Conservation (phyloP, 1,139 yeast species). For the Geotrichum klebahnii region DNA sequence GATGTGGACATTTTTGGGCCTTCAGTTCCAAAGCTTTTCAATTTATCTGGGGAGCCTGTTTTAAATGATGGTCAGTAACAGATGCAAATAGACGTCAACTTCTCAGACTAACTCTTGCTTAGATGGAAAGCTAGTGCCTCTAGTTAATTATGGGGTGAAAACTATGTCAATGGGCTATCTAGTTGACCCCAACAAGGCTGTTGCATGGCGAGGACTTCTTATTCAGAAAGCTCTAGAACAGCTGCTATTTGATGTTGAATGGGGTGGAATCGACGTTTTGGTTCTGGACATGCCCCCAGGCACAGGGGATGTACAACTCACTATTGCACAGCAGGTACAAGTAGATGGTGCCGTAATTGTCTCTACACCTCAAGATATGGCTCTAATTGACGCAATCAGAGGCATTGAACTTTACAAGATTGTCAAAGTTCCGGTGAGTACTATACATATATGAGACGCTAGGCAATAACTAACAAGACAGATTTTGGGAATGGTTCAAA, state of each 20-base stretch:
- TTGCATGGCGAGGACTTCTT: slow-evolving; percentile 85
- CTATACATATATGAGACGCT: not conserved
- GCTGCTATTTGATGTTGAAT: slow-evolving; percentile 70
- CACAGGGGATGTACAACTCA: slow-evolving; percentile 82
- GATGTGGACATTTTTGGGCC: slow-evolving; percentile 89
- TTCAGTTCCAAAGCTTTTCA: slow-evolving; percentile 66
- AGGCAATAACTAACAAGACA: slow-evolving; percentile 5
- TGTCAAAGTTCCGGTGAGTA: slow-evolving; percentile 57
- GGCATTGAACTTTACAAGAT: slow-evolving; percentile 77
- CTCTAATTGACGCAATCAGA: slow-evolving; percentile 73
- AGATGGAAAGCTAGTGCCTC: slow-evolving; percentile 59
- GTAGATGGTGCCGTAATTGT: slow-evolving; percentile 80
- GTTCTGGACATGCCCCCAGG: slow-evolving; percentile 90
- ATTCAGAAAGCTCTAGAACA: slow-evolving; percentile 87
- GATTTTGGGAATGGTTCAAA: slow-evolving; percentile 70
- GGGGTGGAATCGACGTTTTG: slow-evolving; percentile 65
- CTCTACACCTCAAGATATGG: slow-evolving; percentile 84
- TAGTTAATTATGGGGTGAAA: slow-evolving; percentile 71
- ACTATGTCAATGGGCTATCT: slow-evolving; percentile 90
- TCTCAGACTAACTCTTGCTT: slow-evolving; percentile 12
- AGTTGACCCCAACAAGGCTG: slow-evolving; percentile 60
- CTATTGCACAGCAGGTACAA: slow-evolving; percentile 70
- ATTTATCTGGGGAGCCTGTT: slow-evolving; percentile 52
- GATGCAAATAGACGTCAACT: too few species aligned
- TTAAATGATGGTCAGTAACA: slow-evolving; percentile 40